These are phyloP conservation scores for Multifurca ochricompacta DNA, from an alignment of 768 basidiomycete genomes.

Conservation along the genomic window DNA sequence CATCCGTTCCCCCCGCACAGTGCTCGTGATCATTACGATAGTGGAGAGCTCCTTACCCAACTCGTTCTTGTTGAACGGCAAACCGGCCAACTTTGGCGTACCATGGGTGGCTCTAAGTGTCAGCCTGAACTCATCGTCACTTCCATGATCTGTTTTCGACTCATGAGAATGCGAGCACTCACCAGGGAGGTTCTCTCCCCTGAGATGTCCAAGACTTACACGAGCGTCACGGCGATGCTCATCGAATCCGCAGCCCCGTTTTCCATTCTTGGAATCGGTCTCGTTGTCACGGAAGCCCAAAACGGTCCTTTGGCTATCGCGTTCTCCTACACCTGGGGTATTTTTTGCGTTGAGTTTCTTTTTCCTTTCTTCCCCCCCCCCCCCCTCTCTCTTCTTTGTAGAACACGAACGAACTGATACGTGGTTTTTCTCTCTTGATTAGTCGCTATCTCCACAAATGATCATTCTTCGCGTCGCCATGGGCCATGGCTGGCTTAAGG, in stretches of 20 bases:
- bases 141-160: slow-evolving; percentile 33
- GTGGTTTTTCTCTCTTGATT: neutral
- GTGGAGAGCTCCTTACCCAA: slow-evolving; percentile 33
- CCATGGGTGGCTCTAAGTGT: slow-evolving; percentile 37
- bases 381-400: neutral
- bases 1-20: slow-evolving; percentile 21
- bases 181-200: slow-evolving; percentile 27
- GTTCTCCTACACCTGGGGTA: slow-evolving; percentile 37
- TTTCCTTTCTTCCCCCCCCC: neutral
- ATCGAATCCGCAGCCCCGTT: slow-evolving; percentile 37
- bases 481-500: slow-evolving; percentile 28
- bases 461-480: slow-evolving; percentile 31
- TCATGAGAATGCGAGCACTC: slow-evolving; percentile 27
- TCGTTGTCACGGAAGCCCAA: slow-evolving; percentile 33
- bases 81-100: slow-evolving; percentile 32
- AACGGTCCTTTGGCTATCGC: slow-evolving; percentile 29
- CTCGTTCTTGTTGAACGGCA: slow-evolving; percentile 35
- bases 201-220: slow-evolving; percentile 32
- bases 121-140: slow-evolving; percentile 36
- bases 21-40: slow-evolving; percentile 35
- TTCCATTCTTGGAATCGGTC: slow-evolving; percentile 33
- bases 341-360: slow-evolving; percentile 31
- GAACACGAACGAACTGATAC: neutral
- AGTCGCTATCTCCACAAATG: slow-evolving; percentile 31
- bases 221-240: slow-evolving; percentile 31